These are phyloP conservation scores for Debaryomycetaceae sp. DNA, from an alignment of 1,139 yeast species.

Conservation along the genomic window DNA sequence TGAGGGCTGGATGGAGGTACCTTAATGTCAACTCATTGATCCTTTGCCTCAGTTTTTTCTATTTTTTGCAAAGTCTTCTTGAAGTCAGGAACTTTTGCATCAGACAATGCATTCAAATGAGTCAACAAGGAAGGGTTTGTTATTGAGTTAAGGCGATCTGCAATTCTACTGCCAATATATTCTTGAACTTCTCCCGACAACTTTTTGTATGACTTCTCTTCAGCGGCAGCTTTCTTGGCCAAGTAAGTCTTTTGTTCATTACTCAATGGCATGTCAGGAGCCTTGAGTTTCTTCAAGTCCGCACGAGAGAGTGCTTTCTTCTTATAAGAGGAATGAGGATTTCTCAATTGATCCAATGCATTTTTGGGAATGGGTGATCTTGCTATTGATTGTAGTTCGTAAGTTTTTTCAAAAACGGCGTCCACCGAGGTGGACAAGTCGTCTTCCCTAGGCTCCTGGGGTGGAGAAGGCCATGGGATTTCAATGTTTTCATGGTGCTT, in stretches of 20 bases:
- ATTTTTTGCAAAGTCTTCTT: conserved; percentile 24
- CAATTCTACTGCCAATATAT: conserved; percentile 67
- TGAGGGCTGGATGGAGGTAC: not conserved
- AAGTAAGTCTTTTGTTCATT: conserved; percentile 60
- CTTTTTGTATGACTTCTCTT: conserved; percentile 42
- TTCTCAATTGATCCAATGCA: conserved; percentile 69
- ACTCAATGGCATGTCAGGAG: conserved; percentile 80
- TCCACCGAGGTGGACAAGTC: conserved; percentile 55
- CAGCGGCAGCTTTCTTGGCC: conserved; percentile 51
- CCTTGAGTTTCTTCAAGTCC: conserved; percentile 60
- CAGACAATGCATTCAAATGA: conserved; percentile 41
- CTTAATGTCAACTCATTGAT: too few species aligned
- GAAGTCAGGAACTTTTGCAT: conserved; percentile 27
- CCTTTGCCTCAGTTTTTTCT: conserved; percentile 6
- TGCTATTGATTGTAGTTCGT: conserved; percentile 65
- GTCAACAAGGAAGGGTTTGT: conserved; percentile 34
- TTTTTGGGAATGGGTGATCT: conserved; percentile 66
- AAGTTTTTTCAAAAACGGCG: conserved; percentile 68
- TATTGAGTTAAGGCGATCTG: conserved; percentile 46
- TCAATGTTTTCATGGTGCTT: conserved; percentile 62
- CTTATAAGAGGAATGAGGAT: conserved; percentile 61
- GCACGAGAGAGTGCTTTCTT: conserved; percentile 53
- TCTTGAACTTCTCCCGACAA: conserved; percentile 67
- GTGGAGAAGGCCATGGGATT: conserved; percentile 92
- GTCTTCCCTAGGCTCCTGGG: conserved; percentile 55